Conservation (phyloP, 2,329 filamentous ascomycete genomes). For the Arthroderma sp. region DNA sequence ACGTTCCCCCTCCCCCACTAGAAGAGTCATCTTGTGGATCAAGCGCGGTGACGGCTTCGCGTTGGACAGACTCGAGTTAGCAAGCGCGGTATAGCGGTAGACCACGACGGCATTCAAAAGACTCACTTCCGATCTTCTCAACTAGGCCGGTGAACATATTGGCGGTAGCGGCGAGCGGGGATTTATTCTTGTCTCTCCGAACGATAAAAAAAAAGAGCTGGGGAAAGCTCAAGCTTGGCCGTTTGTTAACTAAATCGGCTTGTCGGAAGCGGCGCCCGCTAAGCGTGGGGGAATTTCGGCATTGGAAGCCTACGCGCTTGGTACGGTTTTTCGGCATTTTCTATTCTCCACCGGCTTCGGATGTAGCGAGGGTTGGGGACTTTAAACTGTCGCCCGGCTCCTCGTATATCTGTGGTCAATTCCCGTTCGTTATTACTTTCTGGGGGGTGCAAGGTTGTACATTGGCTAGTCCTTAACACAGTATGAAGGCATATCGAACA, state of each 20-base stretch:
- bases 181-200: background rate
- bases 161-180: background rate
- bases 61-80: background rate
- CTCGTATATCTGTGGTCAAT: too few species aligned
- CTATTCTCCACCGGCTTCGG: too few species aligned
- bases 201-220: background rate
- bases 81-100: conserved; percentile 3
- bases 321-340: too few species aligned
- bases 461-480: background rate
- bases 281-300: too few species aligned
- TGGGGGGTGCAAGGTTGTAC: background rate
- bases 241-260: background rate
- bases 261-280: background rate
- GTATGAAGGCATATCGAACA: conserved; percentile 5
- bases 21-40: conserved; percentile 63
- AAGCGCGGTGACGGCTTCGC: conserved; percentile 60
- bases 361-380: too few species aligned
- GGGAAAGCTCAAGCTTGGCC: background rate
- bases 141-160: conserved; percentile 95
- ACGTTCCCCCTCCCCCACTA: conserved; percentile 65
- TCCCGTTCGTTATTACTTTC: background rate
- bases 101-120: background rate
- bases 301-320: too few species aligned
- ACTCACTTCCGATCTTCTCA: conserved; percentile 79
- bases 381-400: too few species aligned